Percentiles rank a stretch among this genome's conserved stretches.
Conservation (phyloP, 164 flowering plant genomes). For the Vitis cinerea region DNA sequence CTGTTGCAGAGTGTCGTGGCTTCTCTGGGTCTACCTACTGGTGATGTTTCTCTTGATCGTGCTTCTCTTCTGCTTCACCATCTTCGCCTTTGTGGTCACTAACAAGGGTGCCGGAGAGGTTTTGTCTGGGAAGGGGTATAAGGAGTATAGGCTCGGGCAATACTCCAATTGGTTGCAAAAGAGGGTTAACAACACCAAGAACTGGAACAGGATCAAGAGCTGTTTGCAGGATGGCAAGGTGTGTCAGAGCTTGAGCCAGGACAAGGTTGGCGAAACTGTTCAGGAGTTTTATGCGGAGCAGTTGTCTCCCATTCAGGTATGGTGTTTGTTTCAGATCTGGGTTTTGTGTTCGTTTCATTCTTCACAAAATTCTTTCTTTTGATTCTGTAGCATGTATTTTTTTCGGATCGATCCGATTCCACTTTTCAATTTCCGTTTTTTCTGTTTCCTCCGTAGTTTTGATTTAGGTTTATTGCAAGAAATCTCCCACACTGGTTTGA, state of each 20-base stretch:
- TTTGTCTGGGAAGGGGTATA: conserved; percentile 35
- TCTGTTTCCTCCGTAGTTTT: background rate
- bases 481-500: background rate
- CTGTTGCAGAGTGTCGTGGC: conserved; percentile 42
- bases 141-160: conserved; percentile 51
- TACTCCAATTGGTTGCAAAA: conserved; percentile 60
- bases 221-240: conserved; percentile 38
- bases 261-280: conserved; percentile 4
- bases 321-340: background rate
- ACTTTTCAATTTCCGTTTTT: background rate
- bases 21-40: conserved; percentile 51
- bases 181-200: conserved; percentile 27
- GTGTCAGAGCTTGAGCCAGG: conserved; percentile 18
- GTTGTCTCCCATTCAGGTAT: conserved; percentile 32
- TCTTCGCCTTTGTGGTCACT: conserved; percentile 56
- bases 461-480: too few species aligned
- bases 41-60: conserved; percentile 52
- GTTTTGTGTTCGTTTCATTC: background rate
- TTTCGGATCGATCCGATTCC: background rate
- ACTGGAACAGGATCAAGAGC: conserved; percentile 52
- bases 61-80: conserved; percentile 35
- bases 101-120: conserved; percentile 47
- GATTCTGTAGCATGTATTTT: background rate
- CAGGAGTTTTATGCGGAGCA: conserved; percentile 15
- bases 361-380: background rate